These are phyloP conservation scores for Leccinellum albellum DNA, from an alignment of 768 basidiomycete genomes.

Conservation along the genomic window DNA sequence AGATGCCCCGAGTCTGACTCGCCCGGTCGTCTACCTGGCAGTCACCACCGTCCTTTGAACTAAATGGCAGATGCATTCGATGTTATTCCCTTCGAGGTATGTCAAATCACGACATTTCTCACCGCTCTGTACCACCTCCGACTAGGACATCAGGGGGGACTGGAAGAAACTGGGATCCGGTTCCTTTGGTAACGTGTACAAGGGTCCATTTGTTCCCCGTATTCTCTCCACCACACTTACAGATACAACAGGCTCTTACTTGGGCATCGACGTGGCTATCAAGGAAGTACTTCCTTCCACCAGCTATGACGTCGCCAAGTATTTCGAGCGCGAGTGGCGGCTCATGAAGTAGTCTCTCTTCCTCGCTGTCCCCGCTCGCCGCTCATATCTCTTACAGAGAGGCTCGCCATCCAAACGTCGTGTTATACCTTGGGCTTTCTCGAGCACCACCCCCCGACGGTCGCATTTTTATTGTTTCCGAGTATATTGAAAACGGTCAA, in stretches of 20 bases:
- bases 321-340: constrained; percentile 98
- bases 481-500: constrained; percentile 83
- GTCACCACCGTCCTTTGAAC: background rate
- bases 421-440: constrained; percentile 87
- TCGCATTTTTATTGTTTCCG: constrained; percentile 92
- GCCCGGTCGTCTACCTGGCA: background rate
- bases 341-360: constrained; percentile 70
- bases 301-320: constrained; percentile 93
- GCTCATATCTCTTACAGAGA: constrained; percentile 42
- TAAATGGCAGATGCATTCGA: constrained; percentile 71
- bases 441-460: constrained; percentile 72
- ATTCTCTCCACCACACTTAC: constrained; percentile 1
- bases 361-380: background rate
- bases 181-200: constrained; percentile 91
- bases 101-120: constrained; percentile 16
- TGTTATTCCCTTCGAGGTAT: constrained; percentile 81
- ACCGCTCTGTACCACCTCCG: constrained; percentile 1
- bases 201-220: constrained; percentile 37
- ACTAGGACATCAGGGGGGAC: constrained; percentile 78
- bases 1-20: constrained; percentile 2
- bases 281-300: constrained; percentile 92
- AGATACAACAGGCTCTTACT: constrained; percentile 63
- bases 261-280: constrained; percentile 94
- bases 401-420: constrained; percentile 88
- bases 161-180: constrained; percentile 92